Base-by-base conservation (phyloP, 176 grass and related monocot genomes). In the Musa schizocarpa region DNA sequence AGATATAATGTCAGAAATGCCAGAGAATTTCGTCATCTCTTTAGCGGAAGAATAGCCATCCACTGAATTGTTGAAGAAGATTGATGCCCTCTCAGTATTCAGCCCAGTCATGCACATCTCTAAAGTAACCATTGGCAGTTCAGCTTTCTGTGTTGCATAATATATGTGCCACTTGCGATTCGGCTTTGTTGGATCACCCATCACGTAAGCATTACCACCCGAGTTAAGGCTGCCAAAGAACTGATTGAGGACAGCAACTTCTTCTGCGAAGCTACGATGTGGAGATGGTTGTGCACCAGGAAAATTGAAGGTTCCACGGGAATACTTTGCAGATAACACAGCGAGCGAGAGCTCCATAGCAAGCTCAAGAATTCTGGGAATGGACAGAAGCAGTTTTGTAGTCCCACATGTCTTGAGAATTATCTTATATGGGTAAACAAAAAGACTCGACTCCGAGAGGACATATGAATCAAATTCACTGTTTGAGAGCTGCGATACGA, bases 381-480 rank as follows among this genome's bases (percentile, higher is more conserved):
- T 78, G 52, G 78, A 69, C 0, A 81, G 81, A 54, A 87, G 74
- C 27, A 90, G 74, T 71, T 84, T 90, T 26, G 88, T 90, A 76
- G 84, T 87, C 62, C 88, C 88, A 13, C 88, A 90, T 56, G 88
- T 90, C 78, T 90, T 90, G 81, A 90, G 81, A 20, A 90, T 82
- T 50, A 84, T 75, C 66, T 90, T 90, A 58, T 90, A 76, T 0
- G 84, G 79, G 76, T 84, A 90, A 34, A 90, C 84, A 11, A 90
- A 84, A 24, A 90, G 81, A 67, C 88, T 90, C 1, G 88, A 90
- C 66, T 90, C 88, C 17, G 84, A 90, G 3, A 90, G 77, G 75
- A 90, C 81, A 53, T 90, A 87, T 0, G 88, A 90, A 58, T 90
- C 88, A 0, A 90, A 84, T 9, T 73, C 21, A 50, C 79, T 12